Base-by-base conservation (phyloP, 169 alveolate genomes). In the Babesia caballi region DNA sequence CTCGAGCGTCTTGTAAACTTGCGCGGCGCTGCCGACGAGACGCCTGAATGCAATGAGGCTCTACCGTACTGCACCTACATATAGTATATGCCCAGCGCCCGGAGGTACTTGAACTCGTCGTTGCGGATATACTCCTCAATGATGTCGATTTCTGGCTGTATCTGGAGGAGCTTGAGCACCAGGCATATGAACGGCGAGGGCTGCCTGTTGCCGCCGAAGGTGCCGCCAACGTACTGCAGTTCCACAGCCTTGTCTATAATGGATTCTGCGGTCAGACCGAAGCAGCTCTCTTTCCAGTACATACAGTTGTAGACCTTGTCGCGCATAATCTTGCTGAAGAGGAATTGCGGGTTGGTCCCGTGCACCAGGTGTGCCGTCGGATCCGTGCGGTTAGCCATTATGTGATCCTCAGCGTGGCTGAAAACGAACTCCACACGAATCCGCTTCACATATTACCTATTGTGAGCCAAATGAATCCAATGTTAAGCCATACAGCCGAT, bases 21-120 rank as follows among this genome's bases (percentile, higher is more conserved):
- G 84, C 32, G 69, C 66, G 36, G 95, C 74, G 58, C 82, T 76
- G 40, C 94, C 94, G 2, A 88, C 86, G n/a, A 92, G 85, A 32
- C 96, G 82, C 66, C 90, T 82, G 54, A 50, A 56, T 19, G 4
- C 17, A 25, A n/a, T 54, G 7, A 32, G 19, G 3, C 12, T 14
- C 17, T 56, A 47, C 46, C 41, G 38, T 38, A 46, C 0, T 49
- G 32, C 21, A 80, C 77, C 28, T 80, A 84, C 58, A 94, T 84
- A 90, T 97, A 97, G 56, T 97, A 93, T 30, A 95, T 92, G 8
- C 98, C 99, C 49, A 97, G 86, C 6, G 99, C 99, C 44, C 99
- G 85, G 53, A 98, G 84, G 84, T 98, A 98, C 82, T 96, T 96
- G 80, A 92, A 96, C 71, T 96, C 98, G 12, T 91, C 94, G 71